Evolutionary conservation across 805 yeast genomes (phyloP).

Genomic region (Saccharomycopsis schoenii): DNA sequence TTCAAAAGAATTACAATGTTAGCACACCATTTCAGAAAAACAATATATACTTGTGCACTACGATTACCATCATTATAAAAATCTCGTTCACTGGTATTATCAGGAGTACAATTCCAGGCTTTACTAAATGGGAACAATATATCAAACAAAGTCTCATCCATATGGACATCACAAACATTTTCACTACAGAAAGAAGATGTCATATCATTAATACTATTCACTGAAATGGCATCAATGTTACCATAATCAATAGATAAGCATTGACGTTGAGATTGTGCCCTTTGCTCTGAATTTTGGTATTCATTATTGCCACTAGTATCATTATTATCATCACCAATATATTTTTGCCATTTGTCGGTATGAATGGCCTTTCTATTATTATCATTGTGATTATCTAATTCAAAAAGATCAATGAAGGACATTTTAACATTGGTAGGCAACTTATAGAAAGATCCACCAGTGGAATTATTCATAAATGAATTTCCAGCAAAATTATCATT

Average conservation of each 20-base stretch:
- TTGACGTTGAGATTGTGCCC: background rate
- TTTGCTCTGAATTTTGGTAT: background rate
- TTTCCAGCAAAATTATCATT: background rate
- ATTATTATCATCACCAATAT: background rate
- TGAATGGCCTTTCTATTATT: background rate
- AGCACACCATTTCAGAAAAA: conserved; percentile 1
- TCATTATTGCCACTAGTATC: background rate
- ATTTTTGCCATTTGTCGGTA: background rate
- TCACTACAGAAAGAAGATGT: background rate
- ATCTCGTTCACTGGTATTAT: background rate
- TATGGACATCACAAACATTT: background rate
- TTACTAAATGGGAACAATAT: conserved; percentile 6
- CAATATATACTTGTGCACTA: background rate
- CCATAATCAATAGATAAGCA: background rate
- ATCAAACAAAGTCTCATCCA: background rate
- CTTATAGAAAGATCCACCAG: background rate
- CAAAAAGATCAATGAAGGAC: conserved; percentile 2
- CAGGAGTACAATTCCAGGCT: background rate
- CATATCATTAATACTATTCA: background rate
- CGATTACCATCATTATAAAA: background rate
- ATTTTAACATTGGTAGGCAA: background rate
- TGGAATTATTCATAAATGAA: background rate
- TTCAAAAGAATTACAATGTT: background rate
- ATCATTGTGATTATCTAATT: background rate
- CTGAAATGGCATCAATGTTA: background rate